These are phyloP conservation scores for Peronospora farinosa DNA, from an alignment of 352 stramenopile species.

Conservation along the genomic window DNA sequence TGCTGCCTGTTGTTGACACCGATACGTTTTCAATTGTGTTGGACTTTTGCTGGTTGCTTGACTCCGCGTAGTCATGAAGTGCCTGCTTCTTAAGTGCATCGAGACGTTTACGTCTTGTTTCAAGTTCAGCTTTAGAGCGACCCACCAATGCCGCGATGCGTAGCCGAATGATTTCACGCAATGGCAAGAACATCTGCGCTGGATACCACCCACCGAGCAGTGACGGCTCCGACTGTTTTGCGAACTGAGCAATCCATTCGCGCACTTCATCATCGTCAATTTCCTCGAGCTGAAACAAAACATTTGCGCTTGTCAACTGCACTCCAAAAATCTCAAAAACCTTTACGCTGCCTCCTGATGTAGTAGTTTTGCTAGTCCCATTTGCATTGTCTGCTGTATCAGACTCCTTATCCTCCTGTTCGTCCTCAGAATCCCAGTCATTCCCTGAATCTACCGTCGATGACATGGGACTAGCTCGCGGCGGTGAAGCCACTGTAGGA, in stretches of 20 bases:
- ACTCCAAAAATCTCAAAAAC: conserved; percentile 69
- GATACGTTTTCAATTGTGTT: conserved; percentile 2
- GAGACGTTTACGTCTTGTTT: conserved; percentile 56
- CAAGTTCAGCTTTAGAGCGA: conserved; percentile 61
- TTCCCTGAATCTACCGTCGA: conserved; percentile 24
- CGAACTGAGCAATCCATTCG: conserved; percentile 48
- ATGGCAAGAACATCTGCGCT: conserved; percentile 68
- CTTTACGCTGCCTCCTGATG: conserved; percentile 20
- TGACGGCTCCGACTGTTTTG: conserved; percentile 37
- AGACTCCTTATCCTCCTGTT: conserved; percentile 30
- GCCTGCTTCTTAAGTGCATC: conserved; percentile 71
- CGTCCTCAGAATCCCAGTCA: conserved; percentile 48
- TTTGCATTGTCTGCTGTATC: conserved; percentile 22
- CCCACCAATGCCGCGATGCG: conserved; percentile 68
- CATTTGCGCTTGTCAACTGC: conserved; percentile 60
- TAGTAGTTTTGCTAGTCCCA: conserved; percentile 3
- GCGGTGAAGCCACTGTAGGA: conserved; percentile 4
- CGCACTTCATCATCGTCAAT: conserved; percentile 62
- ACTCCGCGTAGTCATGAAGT: conserved; percentile 49
- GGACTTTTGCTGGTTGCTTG: conserved; percentile 22
- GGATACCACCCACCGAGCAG: conserved; percentile 73
- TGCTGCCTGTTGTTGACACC: conserved; percentile 7
- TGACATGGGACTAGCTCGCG: conserved; percentile 10
- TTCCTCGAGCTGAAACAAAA: conserved; percentile 69
- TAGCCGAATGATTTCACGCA: conserved; percentile 71